Percentiles rank a stretch among this genome's conserved stretches.
phyloP scores from a whole-genome alignment of 176 grass and related monocot genomes.

The Triticum turgidum region DNA sequence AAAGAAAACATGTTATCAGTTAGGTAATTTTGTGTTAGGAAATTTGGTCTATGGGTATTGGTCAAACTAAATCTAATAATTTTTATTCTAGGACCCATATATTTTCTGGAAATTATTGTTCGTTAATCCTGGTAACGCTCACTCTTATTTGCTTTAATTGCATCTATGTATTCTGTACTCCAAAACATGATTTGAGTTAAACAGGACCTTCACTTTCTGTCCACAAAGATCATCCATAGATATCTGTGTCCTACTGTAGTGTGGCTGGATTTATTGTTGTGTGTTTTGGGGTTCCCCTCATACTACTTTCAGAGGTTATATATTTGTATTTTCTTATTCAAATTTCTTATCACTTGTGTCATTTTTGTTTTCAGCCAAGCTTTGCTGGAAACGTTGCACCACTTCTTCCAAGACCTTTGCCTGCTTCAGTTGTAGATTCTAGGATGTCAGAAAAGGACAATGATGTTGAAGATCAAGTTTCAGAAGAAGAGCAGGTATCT shows the following conservation, averaged over 20 bases:
- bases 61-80: background rate
- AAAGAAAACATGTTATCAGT: background rate
- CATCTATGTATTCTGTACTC: background rate
- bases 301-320: slow-evolving; percentile 19
- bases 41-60: background rate
- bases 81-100: background rate
- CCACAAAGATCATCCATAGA: background rate
- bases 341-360: background rate
- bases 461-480: slow-evolving; percentile 20
- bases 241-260: slow-evolving; percentile 18
- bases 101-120: background rate
- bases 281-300: background rate
- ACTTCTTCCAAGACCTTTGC: slow-evolving; percentile 76
- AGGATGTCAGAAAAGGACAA: slow-evolving; percentile 44
- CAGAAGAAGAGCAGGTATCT: slow-evolving; percentile 55
- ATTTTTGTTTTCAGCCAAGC: slow-evolving; percentile 46
- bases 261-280: background rate
- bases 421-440: slow-evolving; percentile 64
- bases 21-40: background rate
- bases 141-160: background rate
- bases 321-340: background rate
- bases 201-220: background rate
- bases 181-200: slow-evolving; percentile 6
- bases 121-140: background rate
- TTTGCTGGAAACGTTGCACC: slow-evolving; percentile 63